Base-by-base conservation (phyloP, 1,139 yeast genomes). In the Sugiyamaella paludigena region DNA sequence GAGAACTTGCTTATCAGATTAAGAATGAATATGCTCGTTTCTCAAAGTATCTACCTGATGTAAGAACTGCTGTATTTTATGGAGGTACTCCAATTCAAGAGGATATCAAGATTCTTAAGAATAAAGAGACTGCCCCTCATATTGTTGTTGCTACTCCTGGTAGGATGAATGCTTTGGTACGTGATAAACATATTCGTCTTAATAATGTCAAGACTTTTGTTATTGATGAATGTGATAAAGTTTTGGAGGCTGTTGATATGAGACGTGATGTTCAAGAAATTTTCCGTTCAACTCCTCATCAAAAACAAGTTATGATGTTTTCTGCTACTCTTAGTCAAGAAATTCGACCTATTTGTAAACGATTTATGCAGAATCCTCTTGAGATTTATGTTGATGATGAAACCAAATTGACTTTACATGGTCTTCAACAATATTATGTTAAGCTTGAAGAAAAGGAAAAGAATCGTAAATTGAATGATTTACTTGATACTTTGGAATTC, bases 261-360 rank as follows among this genome's bases (percentile, higher is more conserved):
- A 86, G 98, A 78, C 85, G 96, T 71, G 98, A 92, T 67, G 97
- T 92, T 51, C 98, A 92, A 76, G 98, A 91, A 69, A 87, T 92
- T 59, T 92, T 92, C 83, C 85, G 97, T 71, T 87, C 88, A 54
- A 92, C 98, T 49, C 98, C 98, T 58, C 95, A 87, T 73, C 96
- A 92, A 71, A 92, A 92, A 75, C 98, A 92, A 77, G 98, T 92
- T 52, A 91, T 92, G 98, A 92, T 92, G 97, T 92, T 92, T 72
- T 87, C 96, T 52, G 98, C 98, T 59, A 92, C 98, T 51, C 79
- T 92, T 63, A 83, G 96, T 42, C 87, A 81, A 69, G 98, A 92
- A 66, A 89, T 92, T 65, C 87, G 96, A 72, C 97, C 97, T 54
- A 83, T 92, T 55, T 92, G 98, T 78, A 91, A 91, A 76, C 89